Evolutionary conservation across 2,329 filamentous ascomycete species (phyloP), one percentile per base, ranked within the genome.

Genomic region (Kalaharituber pfeilii): DNA sequence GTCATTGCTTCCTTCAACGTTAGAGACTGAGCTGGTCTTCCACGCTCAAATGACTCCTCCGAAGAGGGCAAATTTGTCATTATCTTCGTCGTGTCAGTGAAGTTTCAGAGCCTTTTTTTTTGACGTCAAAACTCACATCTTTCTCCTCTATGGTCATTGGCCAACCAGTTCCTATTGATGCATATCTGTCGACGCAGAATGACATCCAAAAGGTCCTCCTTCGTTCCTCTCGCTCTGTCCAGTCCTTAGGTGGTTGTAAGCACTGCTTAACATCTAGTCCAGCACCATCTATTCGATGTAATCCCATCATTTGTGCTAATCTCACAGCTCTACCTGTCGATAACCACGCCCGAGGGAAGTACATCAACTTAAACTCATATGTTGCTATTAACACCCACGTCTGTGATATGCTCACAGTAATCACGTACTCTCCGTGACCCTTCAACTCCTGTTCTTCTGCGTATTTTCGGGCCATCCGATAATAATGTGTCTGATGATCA

Each of bases 331-430:
- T 76, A 22, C 89, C 91, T 2, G 85, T 82, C 62, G 85, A 95
- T 71, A 94, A 79, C 91, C 91, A 96, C 0, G 91, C 91, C 60
- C 91, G 75, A 1, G 91, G 89, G 63, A 96, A 96, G 67, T 87
- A 93, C 85, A 96, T 94, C 76, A 85, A 84, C 70, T 89, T 94
- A 73, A 95, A 96, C 67, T 98, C 91, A 64, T 94, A 95, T 0
- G 77, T 80, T 5, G 81, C 78, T 49, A 93, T 74, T 20, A 96
- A 71, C 25, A 80, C 73, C 75, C 93, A 93, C 1, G 85, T 79
- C 67, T 98, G 91, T 51, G 82, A 84, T 67, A 94, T 86, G 15
- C 82, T 81, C 27, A 95, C 73, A 1, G 83, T 89, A 61, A 95
- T 84, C 66, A 93, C 84, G 60, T 81, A 76, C 67, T 96, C 89